Conservation (phyloP, 345 rosid genomes). For the Camelina hispida region DNA sequence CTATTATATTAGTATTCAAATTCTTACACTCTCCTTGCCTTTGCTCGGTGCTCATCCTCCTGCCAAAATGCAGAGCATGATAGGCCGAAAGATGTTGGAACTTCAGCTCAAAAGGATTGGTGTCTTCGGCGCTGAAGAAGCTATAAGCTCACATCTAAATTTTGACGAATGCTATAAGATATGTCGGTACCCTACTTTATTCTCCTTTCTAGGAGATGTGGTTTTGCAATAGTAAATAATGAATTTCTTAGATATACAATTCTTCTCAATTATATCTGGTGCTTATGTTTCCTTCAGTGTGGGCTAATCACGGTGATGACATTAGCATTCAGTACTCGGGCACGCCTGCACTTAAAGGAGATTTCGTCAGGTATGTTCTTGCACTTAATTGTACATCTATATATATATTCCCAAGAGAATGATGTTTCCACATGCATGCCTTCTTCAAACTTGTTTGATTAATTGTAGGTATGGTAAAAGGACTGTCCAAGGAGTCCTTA, state of each 20-base stretch:
- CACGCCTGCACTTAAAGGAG: conserved; percentile 96
- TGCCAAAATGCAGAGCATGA: conserved; percentile 77
- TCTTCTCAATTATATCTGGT: conserved; percentile 21
- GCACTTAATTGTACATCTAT: not conserved
- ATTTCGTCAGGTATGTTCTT: conserved; percentile 75
- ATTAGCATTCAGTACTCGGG: conserved; percentile 97
- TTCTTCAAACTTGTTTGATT: conserved; percentile 13
- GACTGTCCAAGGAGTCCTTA: conserved; percentile 76
- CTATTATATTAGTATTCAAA: not conserved
- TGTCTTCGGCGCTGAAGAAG: conserved; percentile 86
- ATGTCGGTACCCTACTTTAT: conserved; percentile 53
- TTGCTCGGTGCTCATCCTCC: conserved; percentile 28
- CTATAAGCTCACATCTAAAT: conserved; percentile 71
- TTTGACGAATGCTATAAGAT: conserved; percentile 85
- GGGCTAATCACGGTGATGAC: conserved; percentile 99
- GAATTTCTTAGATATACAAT: conserved; percentile 2
- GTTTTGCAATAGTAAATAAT: conserved; percentile 10
- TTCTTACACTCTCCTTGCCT: not conserved
- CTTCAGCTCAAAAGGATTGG: conserved; percentile 89
- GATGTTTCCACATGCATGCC: conserved; percentile 10
- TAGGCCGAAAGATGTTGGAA: conserved; percentile 87
- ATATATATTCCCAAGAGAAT: not conserved
- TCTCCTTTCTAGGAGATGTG: conserved; percentile 17
- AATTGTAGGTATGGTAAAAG: conserved; percentile 75
- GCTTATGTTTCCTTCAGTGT: conserved; percentile 60